phyloP scores from a whole-genome alignment of 192 early-diverging fungal species.

The Gorgonomyces haynaldii region DNA sequence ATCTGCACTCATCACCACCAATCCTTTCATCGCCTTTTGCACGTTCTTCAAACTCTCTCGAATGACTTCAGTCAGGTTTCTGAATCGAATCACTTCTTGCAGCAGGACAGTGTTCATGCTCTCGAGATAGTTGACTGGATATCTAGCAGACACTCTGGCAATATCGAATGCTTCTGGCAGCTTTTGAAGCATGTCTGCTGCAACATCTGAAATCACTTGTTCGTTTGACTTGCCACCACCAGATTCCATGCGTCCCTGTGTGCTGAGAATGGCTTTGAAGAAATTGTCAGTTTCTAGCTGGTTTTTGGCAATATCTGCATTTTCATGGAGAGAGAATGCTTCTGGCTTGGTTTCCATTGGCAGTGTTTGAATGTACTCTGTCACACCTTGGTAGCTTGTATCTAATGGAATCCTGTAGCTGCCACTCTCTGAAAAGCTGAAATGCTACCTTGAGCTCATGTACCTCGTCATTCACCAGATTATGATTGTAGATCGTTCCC shows the following conservation, averaged over 20 bases:
- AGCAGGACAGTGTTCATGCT: constrained; percentile 55
- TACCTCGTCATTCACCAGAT: constrained; percentile 8
- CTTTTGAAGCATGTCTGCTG: constrained; percentile 39
- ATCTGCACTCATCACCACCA: constrained; percentile 50
- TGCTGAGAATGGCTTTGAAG: constrained; percentile 39
- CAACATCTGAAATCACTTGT: constrained; percentile 41
- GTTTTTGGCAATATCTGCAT: constrained; percentile 50
- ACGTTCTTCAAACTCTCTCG: constrained; percentile 42
- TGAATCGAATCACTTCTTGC: constrained; percentile 47
- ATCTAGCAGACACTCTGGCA: constrained; percentile 28
- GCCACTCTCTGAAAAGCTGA: constrained; percentile 32
- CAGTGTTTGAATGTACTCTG: constrained; percentile 39
- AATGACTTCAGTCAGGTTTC: constrained; percentile 38
- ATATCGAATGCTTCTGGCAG: constrained; percentile 39
- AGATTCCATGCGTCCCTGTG: constrained; percentile 31
- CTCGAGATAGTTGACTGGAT: constrained; percentile 45
- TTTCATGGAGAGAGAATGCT: constrained; percentile 49
- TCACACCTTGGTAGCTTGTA: constrained; percentile 25
- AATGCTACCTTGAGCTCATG: constrained; percentile 12
- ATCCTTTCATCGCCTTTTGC: constrained; percentile 51
- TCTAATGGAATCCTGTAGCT: constrained; percentile 32
- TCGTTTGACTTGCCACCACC: constrained; percentile 37
- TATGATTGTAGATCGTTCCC: constrained; percentile 34
- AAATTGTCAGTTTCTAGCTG: constrained; percentile 47
- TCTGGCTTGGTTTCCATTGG: constrained; percentile 47